phyloP scores from a whole-genome alignment of 1,284 basidiomycete genomes.

The Cutaneotrichosporon sp. region DNA sequence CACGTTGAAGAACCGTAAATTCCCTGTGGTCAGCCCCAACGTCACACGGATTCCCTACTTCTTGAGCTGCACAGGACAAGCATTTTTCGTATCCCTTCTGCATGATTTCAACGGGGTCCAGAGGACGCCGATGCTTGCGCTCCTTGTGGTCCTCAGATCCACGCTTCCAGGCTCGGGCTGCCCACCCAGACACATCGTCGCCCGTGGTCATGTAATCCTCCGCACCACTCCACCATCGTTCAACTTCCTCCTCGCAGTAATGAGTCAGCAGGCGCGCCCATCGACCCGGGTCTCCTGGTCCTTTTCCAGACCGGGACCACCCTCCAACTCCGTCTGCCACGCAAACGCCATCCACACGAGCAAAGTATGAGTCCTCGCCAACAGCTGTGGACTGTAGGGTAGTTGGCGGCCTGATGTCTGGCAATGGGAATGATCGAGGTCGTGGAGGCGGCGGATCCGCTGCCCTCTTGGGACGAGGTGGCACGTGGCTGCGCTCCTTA shows the following conservation, averaged over 20 bases:
- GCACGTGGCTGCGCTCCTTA: conserved; percentile 30
- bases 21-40: conserved; percentile 39
- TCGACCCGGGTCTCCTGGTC: conserved; percentile 42
- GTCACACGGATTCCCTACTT: conserved; percentile 33
- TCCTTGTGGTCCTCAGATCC: conserved; percentile 2
- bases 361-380: conserved; percentile 50
- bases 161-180: conserved; percentile 20
- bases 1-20: conserved; percentile 56
- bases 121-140: conserved; percentile 21
- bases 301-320: conserved; percentile 38
- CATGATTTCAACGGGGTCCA: conserved; percentile 57
- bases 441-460: conserved; percentile 30
- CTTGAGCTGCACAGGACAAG: conserved; percentile 46
- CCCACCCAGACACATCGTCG: conserved; percentile 18
- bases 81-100: conserved; percentile 57
- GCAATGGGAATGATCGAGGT: conserved; percentile 35
- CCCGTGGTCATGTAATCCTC: conserved; percentile 28
- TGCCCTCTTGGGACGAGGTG: conserved; percentile 10
- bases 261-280: conserved; percentile 46
- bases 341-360: conserved; percentile 42
- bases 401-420: conserved; percentile 29
- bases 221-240: conserved; percentile 39
- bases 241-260: conserved; percentile 43
- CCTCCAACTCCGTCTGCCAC: conserved; percentile 50
- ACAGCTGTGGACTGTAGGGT: conserved; percentile 26